Evolutionary conservation across 164 flowering plant species (phyloP), one percentile per base, ranked within the genome.

Genomic region (Protea cynaroides): DNA sequence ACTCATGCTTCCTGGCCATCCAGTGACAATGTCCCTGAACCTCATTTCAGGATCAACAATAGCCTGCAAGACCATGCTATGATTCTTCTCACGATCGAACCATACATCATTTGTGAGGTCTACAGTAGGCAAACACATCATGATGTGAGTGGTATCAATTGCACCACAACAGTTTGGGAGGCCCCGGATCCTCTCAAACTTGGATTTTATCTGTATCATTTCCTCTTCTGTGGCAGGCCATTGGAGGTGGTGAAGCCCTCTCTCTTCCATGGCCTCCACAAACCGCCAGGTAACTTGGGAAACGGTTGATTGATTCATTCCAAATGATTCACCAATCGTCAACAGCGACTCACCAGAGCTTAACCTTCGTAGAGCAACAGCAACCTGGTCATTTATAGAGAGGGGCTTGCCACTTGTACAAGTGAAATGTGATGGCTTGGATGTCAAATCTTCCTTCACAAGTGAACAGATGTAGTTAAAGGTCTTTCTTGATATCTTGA

Each of bases 111-210:
- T 79, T 22, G 76, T 68, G 10, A 78, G 81, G 56, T 87, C 90
- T 3, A 85, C 72, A 0, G 79, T 53, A 19, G 91, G 72, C 67
- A 86, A 61, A 56, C 80, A 68, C 93, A 91, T 87, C 71, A 67
- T 74, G 56, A 91, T 80, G 73, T 84, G 97, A 29, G 96, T 88
- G 18, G 75, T 80, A 65, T 85, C 97, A 38, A 91, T 78, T 12
- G 86, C 91, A 21, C 96, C 97, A 66, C 93, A 88, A 69, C 97
- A 91, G 64, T 87, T 91, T 12, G 96, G 93, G 53, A 91, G 86
- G 66, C 93, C 97, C 36, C 80, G 81, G 60, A 85, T 84, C 62
- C 76, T 85, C 74, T 82, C 82, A 66, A 91, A 91, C 62, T 84
- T 81, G 23, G 80, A 72, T 65, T 88, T 88, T 29, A 88, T 79